Base-by-base conservation (phyloP, 1,284 basidiomycete species). In the Malassezia equina region DNA sequence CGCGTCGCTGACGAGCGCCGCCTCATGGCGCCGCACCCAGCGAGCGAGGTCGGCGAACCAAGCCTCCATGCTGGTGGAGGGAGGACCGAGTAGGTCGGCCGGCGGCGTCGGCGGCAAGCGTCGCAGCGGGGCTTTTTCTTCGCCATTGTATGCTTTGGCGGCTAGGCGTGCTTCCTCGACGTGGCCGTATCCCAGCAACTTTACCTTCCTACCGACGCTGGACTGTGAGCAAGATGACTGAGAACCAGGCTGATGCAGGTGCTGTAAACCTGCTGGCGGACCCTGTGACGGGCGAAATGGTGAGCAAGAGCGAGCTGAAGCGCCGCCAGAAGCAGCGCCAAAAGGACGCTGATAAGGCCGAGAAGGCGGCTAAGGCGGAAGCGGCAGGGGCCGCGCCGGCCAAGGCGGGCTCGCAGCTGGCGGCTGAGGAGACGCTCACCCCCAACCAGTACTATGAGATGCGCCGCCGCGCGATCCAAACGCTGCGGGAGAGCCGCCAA, bases 361-460 rank as follows among this genome's bases (percentile, higher is more conserved):
- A 80, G 64, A 89, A 86, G 79, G 69, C 65, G 1, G 68, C 64
- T 9, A 60, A 61, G 11, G 64, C 69, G 12, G 31, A 48, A 33
- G n/a, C 25, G 24, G 43, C 63, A 63, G 15, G 54, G 58, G 13
- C 52, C 52, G 15, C 49, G 33, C 65, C 32, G 51, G 44, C 12
- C 51, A 58, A 56, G 44, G 39, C 49, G 25, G 64, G 58, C 41
- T 58, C 59, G 3, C 52, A 62, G 17, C 51, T 60, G 13, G 62
- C 61, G 24, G 58, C 57, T 21, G 67, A 67, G 40, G 64, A 72
- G 51, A 62, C 67, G 29, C 63, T 75, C 25, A 64, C 65, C 46
- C 71, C 71, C 44, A 63, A 69, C 89, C 89, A 94, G 86, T 99
- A 95, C 81, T 93, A 87, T 76, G 90, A 96, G 76, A 80, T 90